phyloP scores from a whole-genome alignment of 1,284 basidiomycete species.

The Ceraceosorus bombacis region DNA sequence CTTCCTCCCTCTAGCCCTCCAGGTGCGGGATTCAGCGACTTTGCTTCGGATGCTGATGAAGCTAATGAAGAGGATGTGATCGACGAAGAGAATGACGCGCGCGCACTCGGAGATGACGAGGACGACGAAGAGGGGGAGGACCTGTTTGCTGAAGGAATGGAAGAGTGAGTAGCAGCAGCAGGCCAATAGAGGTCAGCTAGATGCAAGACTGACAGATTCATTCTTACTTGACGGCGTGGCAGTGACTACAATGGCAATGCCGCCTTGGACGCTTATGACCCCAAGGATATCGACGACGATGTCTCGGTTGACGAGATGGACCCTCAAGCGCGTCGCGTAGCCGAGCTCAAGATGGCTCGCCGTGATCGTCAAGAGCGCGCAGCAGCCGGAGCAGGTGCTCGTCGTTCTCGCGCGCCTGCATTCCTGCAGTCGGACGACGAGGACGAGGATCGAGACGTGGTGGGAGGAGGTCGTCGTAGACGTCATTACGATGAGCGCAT shows the following conservation, averaged over 20 bases:
- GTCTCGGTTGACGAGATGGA: constrained; percentile 67
- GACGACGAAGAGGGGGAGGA: constrained; percentile 83
- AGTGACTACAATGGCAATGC: constrained; percentile 84
- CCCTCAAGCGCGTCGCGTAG: constrained; percentile 67
- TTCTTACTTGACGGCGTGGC: constrained; percentile 7
- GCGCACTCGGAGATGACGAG: constrained; percentile 54
- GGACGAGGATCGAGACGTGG: constrained; percentile 44
- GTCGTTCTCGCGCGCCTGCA: constrained; percentile 67
- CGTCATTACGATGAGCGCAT: constrained; percentile 52
- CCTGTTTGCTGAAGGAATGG: constrained; percentile 70
- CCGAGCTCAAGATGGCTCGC: constrained; percentile 78
- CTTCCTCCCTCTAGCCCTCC: constrained; percentile 44
- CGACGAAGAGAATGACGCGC: constrained; percentile 41
- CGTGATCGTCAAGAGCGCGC: constrained; percentile 66
- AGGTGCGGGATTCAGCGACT: constrained; percentile 34
- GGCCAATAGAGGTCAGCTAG: too few species aligned
- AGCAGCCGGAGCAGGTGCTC: constrained; percentile 50
- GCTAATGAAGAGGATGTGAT: constrained; percentile 25
- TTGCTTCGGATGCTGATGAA: constrained; percentile 32
- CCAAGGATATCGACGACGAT: constrained; percentile 72
- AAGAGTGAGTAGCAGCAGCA: constrained; percentile 58
- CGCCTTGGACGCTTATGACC: constrained; percentile 77
- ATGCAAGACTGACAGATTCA: constrained; percentile 7
- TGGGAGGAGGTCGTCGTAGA: constrained; percentile 43
- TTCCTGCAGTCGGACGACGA: constrained; percentile 70